phyloP scores from a whole-genome alignment of 768 basidiomycete species.

The Russula earlei region DNA sequence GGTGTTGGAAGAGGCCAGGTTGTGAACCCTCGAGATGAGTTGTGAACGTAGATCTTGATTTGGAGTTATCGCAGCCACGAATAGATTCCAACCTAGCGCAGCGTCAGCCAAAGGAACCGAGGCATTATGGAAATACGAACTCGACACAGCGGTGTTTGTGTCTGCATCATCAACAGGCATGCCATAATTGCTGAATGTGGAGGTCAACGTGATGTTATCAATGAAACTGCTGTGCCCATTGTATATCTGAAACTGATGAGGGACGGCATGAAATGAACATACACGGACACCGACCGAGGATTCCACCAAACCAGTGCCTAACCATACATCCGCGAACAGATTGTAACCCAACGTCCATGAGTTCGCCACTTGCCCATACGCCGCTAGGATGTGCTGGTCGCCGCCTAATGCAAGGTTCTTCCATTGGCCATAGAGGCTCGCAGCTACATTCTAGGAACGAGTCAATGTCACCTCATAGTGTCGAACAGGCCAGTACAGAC shows the following conservation, averaged over 20 bases:
- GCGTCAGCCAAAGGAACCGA: neutral
- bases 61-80: slow-evolving; percentile 6
- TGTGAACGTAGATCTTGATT: neutral
- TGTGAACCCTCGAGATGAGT: slow-evolving; percentile 10
- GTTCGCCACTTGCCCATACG: neutral
- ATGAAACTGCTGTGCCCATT: slow-evolving; percentile 5
- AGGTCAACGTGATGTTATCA: neutral
- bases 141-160: neutral
- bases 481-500: slow-evolving; percentile 17
- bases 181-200: slow-evolving; percentile 3
- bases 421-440: slow-evolving; percentile 7
- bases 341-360: slow-evolving; percentile 59
- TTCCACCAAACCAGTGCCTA: slow-evolving; percentile 43
- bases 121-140: neutral
- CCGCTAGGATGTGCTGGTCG: slow-evolving; percentile 1
- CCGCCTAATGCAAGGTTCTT: neutral
- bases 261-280: neutral
- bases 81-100: slow-evolving; percentile 6
- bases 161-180: slow-evolving; percentile 7
- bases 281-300: slow-evolving; percentile 7
- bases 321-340: slow-evolving; percentile 49
- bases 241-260: slow-evolving; percentile 13
- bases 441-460: neutral
- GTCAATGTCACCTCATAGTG: neutral
- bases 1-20: slow-evolving; percentile 1